A percentile compares a stretch with the other conserved stretches of the same genome.
phyloP scores from a whole-genome alignment of 177 flowering plant species.

The Vitis hybrid region DNA sequence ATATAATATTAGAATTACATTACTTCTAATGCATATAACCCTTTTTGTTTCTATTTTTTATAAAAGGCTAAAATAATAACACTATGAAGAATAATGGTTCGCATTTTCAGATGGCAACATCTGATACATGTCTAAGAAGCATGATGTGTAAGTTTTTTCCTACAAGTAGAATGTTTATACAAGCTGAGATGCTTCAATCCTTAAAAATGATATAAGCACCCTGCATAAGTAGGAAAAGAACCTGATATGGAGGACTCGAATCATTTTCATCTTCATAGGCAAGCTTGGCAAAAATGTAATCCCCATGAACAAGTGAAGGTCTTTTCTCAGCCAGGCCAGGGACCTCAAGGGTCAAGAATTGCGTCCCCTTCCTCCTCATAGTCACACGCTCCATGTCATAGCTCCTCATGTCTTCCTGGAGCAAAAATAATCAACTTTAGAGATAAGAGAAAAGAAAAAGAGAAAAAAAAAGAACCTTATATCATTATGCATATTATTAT shows the following conservation, averaged over 20 bases:
- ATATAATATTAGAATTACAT: too few relatives aligned
- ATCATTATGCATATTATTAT: background rate
- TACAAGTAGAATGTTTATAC: background rate
- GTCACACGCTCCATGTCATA: conserved; percentile 72
- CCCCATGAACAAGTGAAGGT: conserved; percentile 87
- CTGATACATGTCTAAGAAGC: background rate
- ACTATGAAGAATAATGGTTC: background rate
- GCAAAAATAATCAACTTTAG: conserved; percentile 11
- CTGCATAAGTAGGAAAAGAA: conserved; percentile 21
- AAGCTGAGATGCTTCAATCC: background rate
- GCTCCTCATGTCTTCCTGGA: conserved; percentile 77
- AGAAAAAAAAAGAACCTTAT: too few relatives aligned
- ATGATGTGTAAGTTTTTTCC: background rate
- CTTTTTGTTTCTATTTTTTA: background rate
- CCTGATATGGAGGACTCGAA: conserved; percentile 50
- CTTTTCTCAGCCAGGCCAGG: conserved; percentile 95
- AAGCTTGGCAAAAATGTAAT: conserved; percentile 59
- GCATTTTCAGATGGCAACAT: background rate
- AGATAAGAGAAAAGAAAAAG: background rate
- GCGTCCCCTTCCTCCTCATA: conserved; percentile 49
- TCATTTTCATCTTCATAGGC: conserved; percentile 27
- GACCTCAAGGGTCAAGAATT: conserved; percentile 67
- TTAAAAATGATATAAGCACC: background rate
- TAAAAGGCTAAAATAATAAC: background rate
- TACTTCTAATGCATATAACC: too few relatives aligned